These are phyloP conservation scores for Coniochaeta sp. DNA, from an alignment of 2,329 filamentous ascomycete genomes.

Conservation along the genomic window DNA sequence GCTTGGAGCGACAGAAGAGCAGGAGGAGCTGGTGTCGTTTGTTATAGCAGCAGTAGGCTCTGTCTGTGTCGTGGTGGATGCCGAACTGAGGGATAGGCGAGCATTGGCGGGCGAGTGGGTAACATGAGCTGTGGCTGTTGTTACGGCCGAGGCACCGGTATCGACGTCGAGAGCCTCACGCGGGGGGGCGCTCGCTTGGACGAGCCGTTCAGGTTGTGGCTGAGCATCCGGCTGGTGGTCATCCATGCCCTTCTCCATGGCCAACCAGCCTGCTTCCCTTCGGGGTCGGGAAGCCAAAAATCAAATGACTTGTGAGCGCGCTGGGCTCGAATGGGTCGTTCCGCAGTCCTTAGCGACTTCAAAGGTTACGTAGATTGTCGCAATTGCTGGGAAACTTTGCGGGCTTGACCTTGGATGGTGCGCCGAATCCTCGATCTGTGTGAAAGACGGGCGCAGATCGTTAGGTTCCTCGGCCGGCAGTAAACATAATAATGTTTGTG, in stretches of 20 bases:
- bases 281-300: background rate
- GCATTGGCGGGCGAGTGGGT: background rate
- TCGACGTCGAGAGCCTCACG: background rate
- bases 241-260: background rate
- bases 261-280: background rate
- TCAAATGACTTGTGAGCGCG: background rate
- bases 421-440: background rate
- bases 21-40: slow-evolving; percentile 1
- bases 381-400: background rate
- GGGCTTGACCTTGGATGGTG: background rate
- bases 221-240: background rate
- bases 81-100: background rate
- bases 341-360: background rate
- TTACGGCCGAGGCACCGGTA: background rate
- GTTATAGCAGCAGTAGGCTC: background rate
- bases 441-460: background rate
- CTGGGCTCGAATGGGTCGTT: background rate
- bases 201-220: background rate
- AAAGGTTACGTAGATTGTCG: background rate
- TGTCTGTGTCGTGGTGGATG: background rate
- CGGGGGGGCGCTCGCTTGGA: background rate
- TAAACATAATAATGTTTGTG: background rate
- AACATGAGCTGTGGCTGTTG: background rate
- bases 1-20: slow-evolving; percentile 8
- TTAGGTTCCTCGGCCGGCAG: background rate